Conservation (phyloP, 768 basidiomycete species). For the Pulveroboletus frians region DNA sequence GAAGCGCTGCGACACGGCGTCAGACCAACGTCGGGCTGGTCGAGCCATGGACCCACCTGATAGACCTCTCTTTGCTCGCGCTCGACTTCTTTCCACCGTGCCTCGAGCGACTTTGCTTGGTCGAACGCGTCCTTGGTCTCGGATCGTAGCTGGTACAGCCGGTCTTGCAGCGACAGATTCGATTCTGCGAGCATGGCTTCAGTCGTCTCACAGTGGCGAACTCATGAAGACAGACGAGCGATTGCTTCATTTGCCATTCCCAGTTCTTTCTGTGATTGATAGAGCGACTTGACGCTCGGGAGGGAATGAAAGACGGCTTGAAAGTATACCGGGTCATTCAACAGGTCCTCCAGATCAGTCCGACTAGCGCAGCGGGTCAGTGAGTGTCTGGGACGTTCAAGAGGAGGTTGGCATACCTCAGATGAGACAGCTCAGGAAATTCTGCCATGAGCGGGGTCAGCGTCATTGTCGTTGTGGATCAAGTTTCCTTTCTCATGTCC, state of each 20-base stretch:
- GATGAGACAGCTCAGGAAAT: constrained; percentile 66
- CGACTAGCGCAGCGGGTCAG: constrained; percentile 45
- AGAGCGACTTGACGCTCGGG: constrained; percentile 64
- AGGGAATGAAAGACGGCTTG: constrained; percentile 84
- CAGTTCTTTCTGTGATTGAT: constrained; percentile 71
- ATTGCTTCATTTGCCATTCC: constrained; percentile 82
- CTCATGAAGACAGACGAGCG: constrained; percentile 55
- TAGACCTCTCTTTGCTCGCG: constrained; percentile 86
- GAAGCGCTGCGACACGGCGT: constrained; percentile 54
- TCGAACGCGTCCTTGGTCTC: constrained; percentile 87
- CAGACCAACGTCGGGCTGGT: constrained; percentile 5
- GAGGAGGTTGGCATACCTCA: constrained; percentile 50
- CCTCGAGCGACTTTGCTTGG: constrained; percentile 76
- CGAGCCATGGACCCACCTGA: constrained; percentile 48
- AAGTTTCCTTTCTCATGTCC: constrained; percentile 36
- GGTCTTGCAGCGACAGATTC: constrained; percentile 73
- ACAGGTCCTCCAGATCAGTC: constrained; percentile 85
- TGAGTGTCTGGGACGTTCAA: background rate
- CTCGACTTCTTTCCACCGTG: constrained; percentile 81
- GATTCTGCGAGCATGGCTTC: constrained; percentile 43
- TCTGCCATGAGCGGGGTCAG: constrained; percentile 49
- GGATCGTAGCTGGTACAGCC: constrained; percentile 66
- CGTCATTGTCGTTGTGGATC: constrained; percentile 19
- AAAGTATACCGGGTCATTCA: constrained; percentile 78
- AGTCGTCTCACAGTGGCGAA: constrained; percentile 1